These are phyloP conservation scores for Globisporangium echinulatum DNA, from an alignment of 352 stramenopile genomes.

Conservation along the genomic window DNA sequence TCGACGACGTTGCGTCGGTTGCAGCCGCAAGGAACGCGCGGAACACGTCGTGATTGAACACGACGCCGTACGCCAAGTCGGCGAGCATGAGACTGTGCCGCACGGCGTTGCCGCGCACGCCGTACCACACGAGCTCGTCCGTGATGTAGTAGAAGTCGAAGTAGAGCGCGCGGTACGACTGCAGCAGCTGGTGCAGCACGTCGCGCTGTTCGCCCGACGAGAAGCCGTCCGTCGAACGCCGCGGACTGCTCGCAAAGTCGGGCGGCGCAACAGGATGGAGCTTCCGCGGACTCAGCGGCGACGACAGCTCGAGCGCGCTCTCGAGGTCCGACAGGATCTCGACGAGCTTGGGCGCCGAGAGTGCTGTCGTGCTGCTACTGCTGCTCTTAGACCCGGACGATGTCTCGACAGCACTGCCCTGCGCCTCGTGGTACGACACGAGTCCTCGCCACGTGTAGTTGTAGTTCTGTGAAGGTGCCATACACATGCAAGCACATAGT, in stretches of 20 bases:
- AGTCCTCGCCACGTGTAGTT: constrained; percentile 74
- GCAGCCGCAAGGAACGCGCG: constrained; percentile 35
- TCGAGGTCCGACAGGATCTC: constrained; percentile 63
- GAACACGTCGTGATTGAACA: constrained; percentile 86
- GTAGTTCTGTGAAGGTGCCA: constrained; percentile 45
- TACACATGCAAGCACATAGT: background rate
- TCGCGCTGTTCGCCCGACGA: constrained; percentile 23
- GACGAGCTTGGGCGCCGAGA: constrained; percentile 23
- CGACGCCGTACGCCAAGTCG: constrained; percentile 74
- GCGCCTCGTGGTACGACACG: constrained; percentile 56
- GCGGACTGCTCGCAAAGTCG: constrained; percentile 32
- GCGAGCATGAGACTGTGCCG: constrained; percentile 78
- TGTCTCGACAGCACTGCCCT: constrained; percentile 12
- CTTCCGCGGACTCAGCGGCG: constrained; percentile 60
- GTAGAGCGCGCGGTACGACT: constrained; percentile 78
- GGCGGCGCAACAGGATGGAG: constrained; percentile 15
- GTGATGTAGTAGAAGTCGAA: constrained; percentile 91
- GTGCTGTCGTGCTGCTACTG: constrained; percentile 8
- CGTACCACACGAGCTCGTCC: constrained; percentile 85
- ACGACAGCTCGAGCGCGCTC: constrained; percentile 53
- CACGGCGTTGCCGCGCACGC: constrained; percentile 75
- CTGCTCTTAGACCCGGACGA: constrained; percentile 15
- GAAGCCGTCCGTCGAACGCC: constrained; percentile 12
- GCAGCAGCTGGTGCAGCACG: constrained; percentile 52
- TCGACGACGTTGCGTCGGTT: constrained; percentile 1